Conservation (phyloP, 1,284 basidiomycete genomes). For the Rhodotorula sp. region DNA sequence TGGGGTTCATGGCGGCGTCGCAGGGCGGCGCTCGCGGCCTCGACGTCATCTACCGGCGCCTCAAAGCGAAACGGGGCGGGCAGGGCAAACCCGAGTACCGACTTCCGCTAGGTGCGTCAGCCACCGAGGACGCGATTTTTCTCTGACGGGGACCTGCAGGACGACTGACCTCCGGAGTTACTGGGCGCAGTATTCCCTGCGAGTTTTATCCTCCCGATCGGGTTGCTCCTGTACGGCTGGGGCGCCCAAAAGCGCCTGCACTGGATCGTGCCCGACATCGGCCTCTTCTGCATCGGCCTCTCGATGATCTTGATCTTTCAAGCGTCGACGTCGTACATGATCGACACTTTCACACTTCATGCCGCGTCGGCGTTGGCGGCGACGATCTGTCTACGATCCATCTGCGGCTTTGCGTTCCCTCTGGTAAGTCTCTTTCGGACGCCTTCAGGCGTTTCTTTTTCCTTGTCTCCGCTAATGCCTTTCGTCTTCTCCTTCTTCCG, state of each 20-base stretch:
- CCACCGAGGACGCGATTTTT: not conserved
- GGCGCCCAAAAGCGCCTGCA: slow-evolving; percentile 57
- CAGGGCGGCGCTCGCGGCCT: slow-evolving; percentile 58
- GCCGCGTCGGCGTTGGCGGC: slow-evolving; percentile 47
- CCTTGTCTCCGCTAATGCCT: too few relatives aligned
- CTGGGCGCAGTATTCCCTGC: slow-evolving; percentile 57
- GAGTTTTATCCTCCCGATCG: slow-evolving; percentile 57
- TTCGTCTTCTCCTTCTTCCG: not conserved
- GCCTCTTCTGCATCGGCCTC: slow-evolving; percentile 30
- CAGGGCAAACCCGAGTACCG: slow-evolving; percentile 62
- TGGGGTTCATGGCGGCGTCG: slow-evolving; percentile 18
- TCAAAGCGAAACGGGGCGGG: slow-evolving; percentile 57
- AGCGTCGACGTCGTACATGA: slow-evolving; percentile 23
- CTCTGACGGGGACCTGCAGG: slow-evolving; percentile 22
- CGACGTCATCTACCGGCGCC: slow-evolving; percentile 58
- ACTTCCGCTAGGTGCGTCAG: slow-evolving; percentile 50
- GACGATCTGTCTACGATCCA: slow-evolving; percentile 43
- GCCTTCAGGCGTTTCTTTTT: slow-evolving; percentile 41
- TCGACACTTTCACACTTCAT: slow-evolving; percentile 45
- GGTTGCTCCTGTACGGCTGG: slow-evolving; percentile 67
- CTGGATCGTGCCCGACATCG: slow-evolving; percentile 56
- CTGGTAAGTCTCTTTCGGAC: slow-evolving; percentile 42
- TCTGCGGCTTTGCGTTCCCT: slow-evolving; percentile 42
- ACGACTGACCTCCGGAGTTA: slow-evolving; percentile 13
- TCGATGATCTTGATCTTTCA: slow-evolving; percentile 33